Base-by-base conservation (phyloP, 768 basidiomycete species). In the Boletus tomentosulus region DNA sequence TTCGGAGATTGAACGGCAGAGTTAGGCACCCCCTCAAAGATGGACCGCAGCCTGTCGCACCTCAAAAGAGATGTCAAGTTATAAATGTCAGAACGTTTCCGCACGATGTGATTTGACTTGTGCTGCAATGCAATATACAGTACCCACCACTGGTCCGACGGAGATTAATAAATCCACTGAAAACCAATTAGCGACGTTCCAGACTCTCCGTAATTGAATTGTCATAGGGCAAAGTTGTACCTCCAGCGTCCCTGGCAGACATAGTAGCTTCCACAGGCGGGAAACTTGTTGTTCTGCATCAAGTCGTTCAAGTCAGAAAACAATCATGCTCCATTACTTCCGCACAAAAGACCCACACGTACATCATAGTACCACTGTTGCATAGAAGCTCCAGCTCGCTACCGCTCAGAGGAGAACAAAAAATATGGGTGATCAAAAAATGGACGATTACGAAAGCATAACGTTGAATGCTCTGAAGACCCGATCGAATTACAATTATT, bases 391-490 rank as follows among this genome's bases (percentile, higher is more conserved):
- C 25, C 42, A 44, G 13, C 25, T 31, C 44, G 46, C 50, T 51
- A n/a, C 50, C 43, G 43, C 43, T 38, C 33, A 25, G 24, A 30
- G 34, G 16, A 34, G 31, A 51, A 50, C 33, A 31, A 41, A 56
- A 42, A 47, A 16, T 11, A 6, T 24, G 41, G 2, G 33, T 49
- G 54, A 55, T 39, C 38, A 31, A 37, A 25, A 9, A 51, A 57
- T 47, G 56, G 28, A 57, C 24, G 6, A 28, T 57, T 57, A 57
- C 49, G 56, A 28, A 48, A 48, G 16, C n/a, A 12, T 27, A 38
- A 48, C 46, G 43, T 10, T 12, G 4, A 46, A 6, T 15, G 3
- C n/a, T 1, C 1, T 22, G 13, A 42, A 30, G 37, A 35, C 13
- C 30, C 22, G 27, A 39, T 16, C 46, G 34, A 35, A 31, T 46